Conservation (phyloP, 2,329 filamentous ascomycete genomes). For the Aureobasidium pullulans region DNA sequence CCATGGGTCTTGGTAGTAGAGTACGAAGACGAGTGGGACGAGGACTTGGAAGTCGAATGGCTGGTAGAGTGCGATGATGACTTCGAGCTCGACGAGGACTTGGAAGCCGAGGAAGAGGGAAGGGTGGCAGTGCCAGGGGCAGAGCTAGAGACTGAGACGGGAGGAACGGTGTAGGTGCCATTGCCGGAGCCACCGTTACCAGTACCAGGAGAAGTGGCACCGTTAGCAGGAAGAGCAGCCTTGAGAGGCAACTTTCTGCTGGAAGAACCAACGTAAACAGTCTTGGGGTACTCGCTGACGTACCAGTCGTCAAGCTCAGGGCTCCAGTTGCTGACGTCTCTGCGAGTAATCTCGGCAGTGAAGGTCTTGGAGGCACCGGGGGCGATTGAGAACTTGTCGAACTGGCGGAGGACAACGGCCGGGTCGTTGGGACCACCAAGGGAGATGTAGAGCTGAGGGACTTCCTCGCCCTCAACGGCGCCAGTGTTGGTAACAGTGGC, state of each 20-base stretch:
- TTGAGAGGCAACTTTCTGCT: conserved; percentile 50
- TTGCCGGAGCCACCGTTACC: conserved; percentile 3
- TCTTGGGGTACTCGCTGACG: conserved; percentile 49
- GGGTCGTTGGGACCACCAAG: conserved; percentile 72
- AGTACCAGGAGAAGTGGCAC: conserved; percentile 1
- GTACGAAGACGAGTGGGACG: not conserved
- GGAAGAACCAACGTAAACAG: conserved; percentile 52
- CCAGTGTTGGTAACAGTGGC: conserved; percentile 69
- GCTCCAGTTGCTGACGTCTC: conserved; percentile 88
- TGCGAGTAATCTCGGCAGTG: conserved; percentile 61
- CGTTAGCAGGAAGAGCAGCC: conserved; percentile 9
- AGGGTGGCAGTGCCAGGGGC: not conserved
- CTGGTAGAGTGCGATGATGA: not conserved
- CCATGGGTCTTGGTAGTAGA: not conserved
- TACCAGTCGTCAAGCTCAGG: conserved; percentile 74
- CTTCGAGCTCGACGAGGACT: not conserved
- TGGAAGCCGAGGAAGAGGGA: not conserved
- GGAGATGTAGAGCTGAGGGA: conserved; percentile 68
- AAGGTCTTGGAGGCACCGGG: conserved; percentile 63
- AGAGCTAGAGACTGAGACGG: not conserved
- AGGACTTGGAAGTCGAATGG: not conserved
- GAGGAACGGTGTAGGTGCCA: conserved; percentile 2
- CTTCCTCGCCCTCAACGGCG: conserved; percentile 55
- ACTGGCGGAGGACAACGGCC: conserved; percentile 62
- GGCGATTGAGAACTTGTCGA: conserved; percentile 67